Percentiles rank a stretch among this genome's conserved stretches.
Conservation (phyloP, 1,284 basidiomycete genomes). For the Vanrija sp. region DNA sequence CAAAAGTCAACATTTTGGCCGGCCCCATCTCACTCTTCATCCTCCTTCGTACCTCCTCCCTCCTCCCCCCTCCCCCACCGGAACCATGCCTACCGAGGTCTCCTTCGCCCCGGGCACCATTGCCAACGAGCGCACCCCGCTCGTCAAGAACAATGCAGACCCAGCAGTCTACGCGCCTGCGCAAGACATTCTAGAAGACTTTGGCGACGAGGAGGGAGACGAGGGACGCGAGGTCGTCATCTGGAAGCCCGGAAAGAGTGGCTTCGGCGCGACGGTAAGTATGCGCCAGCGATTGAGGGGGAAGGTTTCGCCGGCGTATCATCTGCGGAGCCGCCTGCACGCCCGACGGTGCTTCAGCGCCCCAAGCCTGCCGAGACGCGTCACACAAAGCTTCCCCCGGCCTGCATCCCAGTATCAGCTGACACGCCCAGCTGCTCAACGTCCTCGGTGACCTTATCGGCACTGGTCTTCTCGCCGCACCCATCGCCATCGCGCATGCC, state of each 20-base stretch:
- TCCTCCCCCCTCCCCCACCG: no score
- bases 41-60: no score
- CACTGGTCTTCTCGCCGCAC: constrained; percentile 83
- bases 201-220: constrained; percentile 8
- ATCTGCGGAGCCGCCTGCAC: background rate
- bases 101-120: no score
- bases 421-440: constrained; percentile 67
- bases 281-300: background rate
- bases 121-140: constrained; percentile 1
- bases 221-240: constrained; percentile 32
- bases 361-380: no score
- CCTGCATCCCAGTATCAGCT: no score
- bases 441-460: constrained; percentile 78
- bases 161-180: constrained; percentile 3
- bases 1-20: no score
- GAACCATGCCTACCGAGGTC: no score
- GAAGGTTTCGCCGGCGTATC: background rate
- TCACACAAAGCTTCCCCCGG: no score
- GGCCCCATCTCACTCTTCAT: no score
- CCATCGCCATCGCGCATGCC: constrained; percentile 76
- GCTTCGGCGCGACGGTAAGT: constrained; percentile 72
- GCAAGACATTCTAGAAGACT: constrained; percentile 3
- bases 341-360: no score
- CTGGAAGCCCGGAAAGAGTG: constrained; percentile 58
- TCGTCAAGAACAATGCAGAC: constrained; percentile 1